phyloP scores from a whole-genome alignment of 352 stramenopile species.

The Globisporangium cystogenes region DNA sequence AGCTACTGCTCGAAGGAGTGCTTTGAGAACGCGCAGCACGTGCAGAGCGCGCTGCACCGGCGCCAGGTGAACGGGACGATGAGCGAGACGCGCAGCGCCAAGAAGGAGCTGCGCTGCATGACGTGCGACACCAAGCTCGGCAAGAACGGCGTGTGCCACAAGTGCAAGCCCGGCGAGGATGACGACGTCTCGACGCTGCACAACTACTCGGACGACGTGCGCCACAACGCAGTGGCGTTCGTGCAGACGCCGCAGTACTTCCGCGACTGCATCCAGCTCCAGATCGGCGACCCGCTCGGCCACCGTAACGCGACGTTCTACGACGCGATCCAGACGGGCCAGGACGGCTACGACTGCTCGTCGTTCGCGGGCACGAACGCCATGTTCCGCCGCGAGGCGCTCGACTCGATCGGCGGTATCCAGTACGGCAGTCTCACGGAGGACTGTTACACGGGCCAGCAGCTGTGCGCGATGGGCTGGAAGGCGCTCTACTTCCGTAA shows the following conservation, averaged over 20 bases:
- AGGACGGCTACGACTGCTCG: conserved; percentile 81
- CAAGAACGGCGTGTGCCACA: conserved; percentile 69
- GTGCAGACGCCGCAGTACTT: conserved; percentile 86
- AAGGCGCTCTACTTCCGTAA: conserved; percentile 86
- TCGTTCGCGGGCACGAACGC: conserved; percentile 79
- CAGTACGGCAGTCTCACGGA: conserved; percentile 84
- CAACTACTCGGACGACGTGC: conserved; percentile 78
- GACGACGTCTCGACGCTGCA: conserved; percentile 56
- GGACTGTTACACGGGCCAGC: conserved; percentile 76
- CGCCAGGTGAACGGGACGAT: conserved; percentile 79
- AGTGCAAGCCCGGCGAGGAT: conserved; percentile 66
- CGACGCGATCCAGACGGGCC: conserved; percentile 78
- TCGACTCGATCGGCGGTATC: conserved; percentile 83
- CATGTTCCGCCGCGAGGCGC: conserved; percentile 71
- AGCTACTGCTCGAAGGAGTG: conserved; percentile 86
- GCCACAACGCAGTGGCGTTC: conserved; percentile 73
- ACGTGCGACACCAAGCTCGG: conserved; percentile 69
- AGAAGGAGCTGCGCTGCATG: conserved; percentile 72
- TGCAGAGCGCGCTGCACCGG: conserved; percentile 70
- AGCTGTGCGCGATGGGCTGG: conserved; percentile 75
- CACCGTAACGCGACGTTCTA: conserved; percentile 84
- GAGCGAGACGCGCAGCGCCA: conserved; percentile 60
- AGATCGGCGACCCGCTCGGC: conserved; percentile 75
- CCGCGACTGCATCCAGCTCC: conserved; percentile 75
- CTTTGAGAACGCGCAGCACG: conserved; percentile 81